These are phyloP conservation scores for Parvularia atlantis DNA, from an alignment of 78 protist genomes.

Conservation along the genomic window DNA sequence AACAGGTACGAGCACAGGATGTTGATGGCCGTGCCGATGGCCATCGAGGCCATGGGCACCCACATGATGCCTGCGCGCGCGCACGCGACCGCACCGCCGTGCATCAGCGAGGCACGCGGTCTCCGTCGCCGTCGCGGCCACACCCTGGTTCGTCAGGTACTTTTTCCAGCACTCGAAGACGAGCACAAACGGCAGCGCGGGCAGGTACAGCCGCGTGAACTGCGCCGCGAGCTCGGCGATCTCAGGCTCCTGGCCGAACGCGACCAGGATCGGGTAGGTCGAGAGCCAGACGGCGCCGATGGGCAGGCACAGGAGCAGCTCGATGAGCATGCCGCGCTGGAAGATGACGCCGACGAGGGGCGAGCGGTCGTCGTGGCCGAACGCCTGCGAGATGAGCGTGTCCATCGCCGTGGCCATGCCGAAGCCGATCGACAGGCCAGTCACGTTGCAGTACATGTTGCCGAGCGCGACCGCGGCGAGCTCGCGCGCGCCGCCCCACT, in stretches of 20 bases:
- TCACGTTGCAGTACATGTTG: not conserved
- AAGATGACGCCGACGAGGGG: not conserved
- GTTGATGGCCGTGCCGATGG: not conserved
- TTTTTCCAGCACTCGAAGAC: not conserved
- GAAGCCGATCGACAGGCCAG: conserved; percentile 1
- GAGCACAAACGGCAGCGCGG: not conserved
- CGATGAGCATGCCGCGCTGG: not conserved
- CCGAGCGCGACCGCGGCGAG: not conserved
- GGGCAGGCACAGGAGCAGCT: not conserved
- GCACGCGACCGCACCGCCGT: not conserved
- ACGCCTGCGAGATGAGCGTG: conserved; percentile 24
- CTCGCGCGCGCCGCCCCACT: not conserved
- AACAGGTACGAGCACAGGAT: not conserved
- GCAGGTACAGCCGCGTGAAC: not conserved
- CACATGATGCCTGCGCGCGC: not conserved
- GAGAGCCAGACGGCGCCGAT: not conserved
- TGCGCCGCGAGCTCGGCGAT: not conserved
- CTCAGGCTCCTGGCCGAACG: conserved; percentile 1
- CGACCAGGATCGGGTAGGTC: conserved; percentile 2
- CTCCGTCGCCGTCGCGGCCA: not conserved
- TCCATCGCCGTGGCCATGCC: conserved; percentile 17
- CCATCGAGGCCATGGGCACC: not conserved
- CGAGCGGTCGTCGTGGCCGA: not conserved
- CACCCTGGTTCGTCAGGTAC: conserved; percentile 3
- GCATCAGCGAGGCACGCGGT: not conserved